Evolutionary conservation across 176 grass and related monocot species (phyloP).

Genomic region (Luzula sylvatica): DNA sequence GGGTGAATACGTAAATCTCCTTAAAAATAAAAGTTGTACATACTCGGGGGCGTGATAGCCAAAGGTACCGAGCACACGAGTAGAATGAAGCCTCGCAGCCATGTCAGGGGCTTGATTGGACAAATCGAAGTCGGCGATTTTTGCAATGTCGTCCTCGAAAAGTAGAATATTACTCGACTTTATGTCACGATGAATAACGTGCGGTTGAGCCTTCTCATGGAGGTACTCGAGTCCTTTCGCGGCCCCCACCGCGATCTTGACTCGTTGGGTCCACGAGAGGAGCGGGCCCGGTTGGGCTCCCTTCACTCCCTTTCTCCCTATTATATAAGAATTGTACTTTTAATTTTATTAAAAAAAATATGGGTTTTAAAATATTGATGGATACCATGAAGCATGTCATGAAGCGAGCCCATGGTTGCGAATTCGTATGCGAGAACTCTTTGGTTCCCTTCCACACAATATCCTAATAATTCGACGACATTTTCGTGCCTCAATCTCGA

Average conservation of each 20-base stretch:
- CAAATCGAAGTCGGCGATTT: conserved; percentile 56
- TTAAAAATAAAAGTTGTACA: conserved; percentile 6
- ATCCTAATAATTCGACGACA: conserved; percentile 60
- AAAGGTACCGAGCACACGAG: conserved; percentile 80
- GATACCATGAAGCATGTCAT: conserved; percentile 77
- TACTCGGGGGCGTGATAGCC: conserved; percentile 91
- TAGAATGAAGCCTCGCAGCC: conserved; percentile 77
- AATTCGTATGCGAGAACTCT: conserved; percentile 78
- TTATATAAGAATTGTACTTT: conserved; percentile 6
- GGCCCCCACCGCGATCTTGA: conserved; percentile 44
- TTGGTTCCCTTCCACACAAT: conserved; percentile 46
- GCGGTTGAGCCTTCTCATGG: conserved; percentile 63
- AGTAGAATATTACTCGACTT: conserved; percentile 86
- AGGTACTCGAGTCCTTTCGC: conserved; percentile 68
- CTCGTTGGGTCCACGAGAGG: conserved; percentile 55
- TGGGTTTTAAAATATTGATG: neutral
- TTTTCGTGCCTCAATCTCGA: conserved; percentile 81
- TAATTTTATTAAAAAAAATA: neutral
- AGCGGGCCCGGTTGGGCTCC: conserved; percentile 58
- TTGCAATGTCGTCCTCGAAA: conserved; percentile 49
- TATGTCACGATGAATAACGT: conserved; percentile 71
- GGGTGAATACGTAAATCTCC: too few relatives aligned
- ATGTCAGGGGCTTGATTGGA: conserved; percentile 80
- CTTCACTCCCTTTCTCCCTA: conserved; percentile 75
- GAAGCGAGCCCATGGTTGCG: conserved; percentile 66